phyloP scores from a whole-genome alignment of 495 filamentous ascomycete genomes.

The Lasiosphaeriaceae sp. region DNA sequence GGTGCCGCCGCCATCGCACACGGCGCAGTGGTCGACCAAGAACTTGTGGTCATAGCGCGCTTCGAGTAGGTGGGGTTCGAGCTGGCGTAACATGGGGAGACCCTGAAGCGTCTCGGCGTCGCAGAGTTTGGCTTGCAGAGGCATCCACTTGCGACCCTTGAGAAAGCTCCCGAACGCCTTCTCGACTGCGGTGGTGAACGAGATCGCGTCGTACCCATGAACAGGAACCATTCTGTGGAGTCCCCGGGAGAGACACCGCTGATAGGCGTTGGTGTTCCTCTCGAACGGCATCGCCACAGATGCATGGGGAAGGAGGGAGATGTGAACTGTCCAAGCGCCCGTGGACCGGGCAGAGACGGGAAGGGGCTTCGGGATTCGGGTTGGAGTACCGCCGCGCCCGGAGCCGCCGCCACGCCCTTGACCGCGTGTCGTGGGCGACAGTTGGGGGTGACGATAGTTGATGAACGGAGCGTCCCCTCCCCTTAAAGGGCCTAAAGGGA shows the following conservation, averaged over 20 bases:
- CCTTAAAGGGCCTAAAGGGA: conserved; percentile 32
- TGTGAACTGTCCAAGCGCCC: conserved; percentile 52
- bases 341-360: conserved; percentile 20
- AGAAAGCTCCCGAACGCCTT: conserved; percentile 48
- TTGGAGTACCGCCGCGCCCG: conserved; percentile 15
- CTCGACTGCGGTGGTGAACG: conserved; percentile 43
- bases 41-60: conserved; percentile 44
- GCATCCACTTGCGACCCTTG: conserved; percentile 47
- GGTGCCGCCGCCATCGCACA: conserved; percentile 46
- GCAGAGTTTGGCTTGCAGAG: conserved; percentile 53
- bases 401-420: conserved; percentile 16
- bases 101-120: conserved; percentile 50
- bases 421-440: conserved; percentile 16
- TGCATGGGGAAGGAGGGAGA: conserved; percentile 50
- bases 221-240: conserved; percentile 51
- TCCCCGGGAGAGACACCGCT: conserved; percentile 53
- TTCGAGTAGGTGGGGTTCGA: conserved; percentile 37
- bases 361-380: conserved; percentile 5
- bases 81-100: conserved; percentile 52
- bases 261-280: conserved; percentile 55
- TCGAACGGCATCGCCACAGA: conserved; percentile 54
- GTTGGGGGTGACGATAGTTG: conserved; percentile 14
- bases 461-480: conserved; percentile 20
- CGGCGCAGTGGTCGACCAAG: conserved; percentile 44
- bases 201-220: conserved; percentile 41